phyloP scores from a whole-genome alignment of 192 early-diverging fungal genomes.

The Coemansia sp. region DNA sequence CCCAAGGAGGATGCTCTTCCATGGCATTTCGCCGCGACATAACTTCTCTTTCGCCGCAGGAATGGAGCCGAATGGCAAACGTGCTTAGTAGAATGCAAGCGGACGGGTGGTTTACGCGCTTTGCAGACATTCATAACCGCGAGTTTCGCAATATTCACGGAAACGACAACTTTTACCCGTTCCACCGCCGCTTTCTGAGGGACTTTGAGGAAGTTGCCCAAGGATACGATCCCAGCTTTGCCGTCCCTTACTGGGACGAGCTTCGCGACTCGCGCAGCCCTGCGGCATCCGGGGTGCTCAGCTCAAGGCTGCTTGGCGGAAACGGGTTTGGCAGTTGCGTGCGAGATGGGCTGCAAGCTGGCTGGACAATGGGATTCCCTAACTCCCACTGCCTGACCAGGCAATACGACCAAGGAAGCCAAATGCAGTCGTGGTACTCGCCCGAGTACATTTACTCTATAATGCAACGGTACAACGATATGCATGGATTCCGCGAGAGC shows the following conservation, averaged over 20 bases:
- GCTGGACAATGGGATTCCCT: conserved; percentile 46
- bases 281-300: conserved; percentile 41
- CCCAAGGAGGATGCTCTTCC: conserved; percentile 37
- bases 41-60: conserved; percentile 31
- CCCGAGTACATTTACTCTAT: conserved; percentile 50
- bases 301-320: conserved; percentile 34
- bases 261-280: conserved; percentile 53
- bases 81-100: conserved; percentile 43
- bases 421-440: conserved; percentile 50
- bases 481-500: conserved; percentile 50
- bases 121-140: conserved; percentile 42
- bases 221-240: conserved; percentile 46
- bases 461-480: conserved; percentile 46
- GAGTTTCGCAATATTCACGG: conserved; percentile 54
- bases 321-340: conserved; percentile 51
- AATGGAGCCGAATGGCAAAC: conserved; percentile 35
- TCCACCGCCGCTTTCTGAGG: conserved; percentile 57
- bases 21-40: conserved; percentile 39
- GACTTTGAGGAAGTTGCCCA: conserved; percentile 57
- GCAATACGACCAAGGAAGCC: conserved; percentile 30
- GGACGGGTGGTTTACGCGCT: conserved; percentile 50
- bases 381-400: conserved; percentile 43
- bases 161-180: conserved; percentile 57
- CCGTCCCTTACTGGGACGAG: conserved; percentile 65
- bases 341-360: conserved; percentile 33